Evolutionary conservation across 148 eudicot species (phyloP).

Genomic region (Nepenthes gracilis): DNA sequence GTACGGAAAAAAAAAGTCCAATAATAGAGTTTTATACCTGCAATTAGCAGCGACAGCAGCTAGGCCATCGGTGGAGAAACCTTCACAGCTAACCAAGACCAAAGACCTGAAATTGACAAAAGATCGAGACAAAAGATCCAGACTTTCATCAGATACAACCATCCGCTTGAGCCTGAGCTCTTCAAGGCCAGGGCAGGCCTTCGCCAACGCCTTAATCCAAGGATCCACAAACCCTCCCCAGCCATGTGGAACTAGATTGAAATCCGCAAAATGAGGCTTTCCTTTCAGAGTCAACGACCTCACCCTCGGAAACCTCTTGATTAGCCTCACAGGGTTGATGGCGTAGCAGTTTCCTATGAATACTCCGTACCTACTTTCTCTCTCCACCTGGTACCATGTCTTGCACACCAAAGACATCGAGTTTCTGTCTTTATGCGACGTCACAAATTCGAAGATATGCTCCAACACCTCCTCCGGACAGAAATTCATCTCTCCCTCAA

Average conservation of each 20-base stretch:
- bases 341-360: slow-evolving; percentile 80
- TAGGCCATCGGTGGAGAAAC: not conserved
- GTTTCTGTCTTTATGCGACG: slow-evolving; percentile 52
- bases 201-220: slow-evolving; percentile 64
- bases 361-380: slow-evolving; percentile 43
- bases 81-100: not conserved
- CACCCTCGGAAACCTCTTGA: slow-evolving; percentile 61
- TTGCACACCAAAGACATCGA: slow-evolving; percentile 65
- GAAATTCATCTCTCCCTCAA: slow-evolving; percentile 35
- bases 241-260: slow-evolving; percentile 62
- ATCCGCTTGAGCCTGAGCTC: slow-evolving; percentile 62
- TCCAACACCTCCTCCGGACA: slow-evolving; percentile 83
- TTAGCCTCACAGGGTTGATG: slow-evolving; percentile 42
- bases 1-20: not conserved
- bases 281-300: slow-evolving; percentile 55
- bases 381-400: slow-evolving; percentile 62
- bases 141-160: slow-evolving; percentile 61
- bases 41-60: not conserved
- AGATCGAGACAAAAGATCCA: slow-evolving; percentile 49
- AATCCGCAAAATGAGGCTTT: slow-evolving; percentile 77
- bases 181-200: slow-evolving; percentile 35
- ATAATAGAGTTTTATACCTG: not conserved
- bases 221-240: slow-evolving; percentile 70
- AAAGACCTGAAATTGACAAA: slow-evolving; percentile 52
- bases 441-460: slow-evolving; percentile 51